Base-by-base conservation (phyloP, 768 basidiomycete genomes). In the Asterophora parasitica region DNA sequence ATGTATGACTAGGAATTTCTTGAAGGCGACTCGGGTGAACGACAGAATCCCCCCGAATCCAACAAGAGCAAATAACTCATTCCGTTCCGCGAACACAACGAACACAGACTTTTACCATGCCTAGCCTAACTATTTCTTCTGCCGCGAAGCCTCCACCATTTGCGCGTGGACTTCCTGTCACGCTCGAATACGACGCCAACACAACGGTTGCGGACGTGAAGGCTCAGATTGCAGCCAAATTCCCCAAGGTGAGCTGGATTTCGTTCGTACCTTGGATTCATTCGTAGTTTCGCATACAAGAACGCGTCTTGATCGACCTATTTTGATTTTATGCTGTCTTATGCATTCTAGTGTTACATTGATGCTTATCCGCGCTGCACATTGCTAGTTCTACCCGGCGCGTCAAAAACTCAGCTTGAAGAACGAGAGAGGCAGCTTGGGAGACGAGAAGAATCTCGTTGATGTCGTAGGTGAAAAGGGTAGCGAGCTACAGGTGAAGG, bases 401-500 rank as follows among this genome's bases (percentile, higher is more conserved):
- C 78, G 92, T 12, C 93, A 95, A 61, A 85, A 84, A 58, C 64
- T 96, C 10, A 72, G 81, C 1, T 63, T 83, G 3, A 80, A 79
- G 44, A 81, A 77, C 43, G 78, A 82, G 37, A 77, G 75, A 46
- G 82, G 78, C 48, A 60, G 79, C 4, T 73, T 90, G 12, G 68
- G 77, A 1, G 86, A 93, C 48, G 81, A 82, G 12, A 68, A 73
- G 33, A 77, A 76, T 27, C 63, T 98, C 37, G 64, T 62, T 11
- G 72, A 77, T 20, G 75, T 79, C n/a, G 79, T 78, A 0, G 61
- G 90, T 3, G 59, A 58, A 8, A 75, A 83, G 15, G 83, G 78
- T 8, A 76, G 74, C n/a, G 81, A 84, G 49, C 58, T 98, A 31
- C 65, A 76, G 31, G 74, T 93, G 50, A 96, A 96, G 65, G 96